These are phyloP conservation scores for Beta corolliflora DNA, from an alignment of 179 eudicot species.

Conservation along the genomic window DNA sequence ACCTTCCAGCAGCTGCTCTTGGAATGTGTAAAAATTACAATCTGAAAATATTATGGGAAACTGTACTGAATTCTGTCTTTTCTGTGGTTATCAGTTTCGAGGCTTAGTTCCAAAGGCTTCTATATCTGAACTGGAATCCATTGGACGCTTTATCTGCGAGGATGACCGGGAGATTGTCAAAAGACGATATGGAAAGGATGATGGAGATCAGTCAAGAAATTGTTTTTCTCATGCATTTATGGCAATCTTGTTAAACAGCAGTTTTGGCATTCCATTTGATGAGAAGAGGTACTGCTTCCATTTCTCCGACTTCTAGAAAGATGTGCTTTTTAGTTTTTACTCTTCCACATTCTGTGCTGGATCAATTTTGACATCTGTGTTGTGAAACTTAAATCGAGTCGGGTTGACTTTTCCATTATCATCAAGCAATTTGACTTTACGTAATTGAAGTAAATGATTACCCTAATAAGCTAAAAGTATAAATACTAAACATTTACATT, in stretches of 20 bases:
- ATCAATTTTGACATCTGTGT: neutral
- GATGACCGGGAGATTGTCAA: constrained; percentile 28
- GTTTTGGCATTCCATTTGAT: constrained; percentile 25
- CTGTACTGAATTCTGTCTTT: neutral
- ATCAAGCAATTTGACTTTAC: too few species aligned
- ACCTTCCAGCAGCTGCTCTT: too few species aligned
- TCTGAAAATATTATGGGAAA: neutral
- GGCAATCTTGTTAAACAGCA: constrained; percentile 21
- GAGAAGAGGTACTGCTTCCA: constrained; percentile 30
- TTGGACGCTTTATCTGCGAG: constrained; percentile 32
- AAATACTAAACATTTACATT: too few species aligned
- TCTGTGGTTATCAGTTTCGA: constrained; percentile 29
- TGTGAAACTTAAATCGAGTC: neutral
- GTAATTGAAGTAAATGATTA: too few species aligned
- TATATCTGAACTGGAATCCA: constrained; percentile 30
- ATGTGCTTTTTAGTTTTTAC: neutral
- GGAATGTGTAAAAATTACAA: too few species aligned
- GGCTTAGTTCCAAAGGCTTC: constrained; percentile 32
- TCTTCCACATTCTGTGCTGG: neutral
- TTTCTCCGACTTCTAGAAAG: neutral
- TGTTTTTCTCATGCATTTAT: constrained; percentile 38
- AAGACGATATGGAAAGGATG: constrained; percentile 23
- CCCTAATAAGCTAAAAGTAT: neutral
- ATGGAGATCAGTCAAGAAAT: constrained; percentile 23
- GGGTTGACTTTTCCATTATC: too few species aligned